Conservation (phyloP, 345 rosid genomes). For the Laguncularia racemosa region DNA sequence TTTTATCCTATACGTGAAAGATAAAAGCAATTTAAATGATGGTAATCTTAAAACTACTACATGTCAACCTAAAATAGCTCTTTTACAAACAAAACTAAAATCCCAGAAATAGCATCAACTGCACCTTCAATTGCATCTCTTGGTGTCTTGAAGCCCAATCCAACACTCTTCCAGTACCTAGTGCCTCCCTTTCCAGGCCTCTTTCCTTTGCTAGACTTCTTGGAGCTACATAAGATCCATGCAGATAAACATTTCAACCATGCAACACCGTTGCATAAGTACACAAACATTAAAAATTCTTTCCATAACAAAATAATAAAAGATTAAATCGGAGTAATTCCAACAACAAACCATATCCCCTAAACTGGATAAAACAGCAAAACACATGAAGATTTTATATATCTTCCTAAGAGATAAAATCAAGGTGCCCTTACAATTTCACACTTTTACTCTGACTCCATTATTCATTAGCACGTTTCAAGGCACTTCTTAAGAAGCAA, state of each 20-base stretch:
- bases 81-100: neutral
- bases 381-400: too few relatives aligned
- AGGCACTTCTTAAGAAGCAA: neutral
- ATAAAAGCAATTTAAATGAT: too few relatives aligned
- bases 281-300: neutral
- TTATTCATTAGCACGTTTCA: too few relatives aligned
- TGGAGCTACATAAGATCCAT: conserved; percentile 15
- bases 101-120: neutral
- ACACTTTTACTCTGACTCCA: too few relatives aligned
- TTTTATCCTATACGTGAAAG: too few relatives aligned
- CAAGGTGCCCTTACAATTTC: too few relatives aligned
- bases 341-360: neutral
- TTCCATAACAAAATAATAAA: too few relatives aligned
- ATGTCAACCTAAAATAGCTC: neutral
- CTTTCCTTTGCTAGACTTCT: conserved; percentile 25
- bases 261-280: neutral
- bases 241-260: too few relatives aligned
- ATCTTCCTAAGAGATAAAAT: too few relatives aligned
- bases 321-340: too few relatives aligned
- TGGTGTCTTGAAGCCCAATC: conserved; percentile 31
- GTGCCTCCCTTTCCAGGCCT: conserved; percentile 32
- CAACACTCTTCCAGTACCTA: conserved; percentile 28
- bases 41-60: too few relatives aligned
- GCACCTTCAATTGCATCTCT: conserved; percentile 33
- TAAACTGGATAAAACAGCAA: neutral